Base-by-base conservation (phyloP, 192 early-diverging fungal genomes). In the Coemansia sp. region DNA sequence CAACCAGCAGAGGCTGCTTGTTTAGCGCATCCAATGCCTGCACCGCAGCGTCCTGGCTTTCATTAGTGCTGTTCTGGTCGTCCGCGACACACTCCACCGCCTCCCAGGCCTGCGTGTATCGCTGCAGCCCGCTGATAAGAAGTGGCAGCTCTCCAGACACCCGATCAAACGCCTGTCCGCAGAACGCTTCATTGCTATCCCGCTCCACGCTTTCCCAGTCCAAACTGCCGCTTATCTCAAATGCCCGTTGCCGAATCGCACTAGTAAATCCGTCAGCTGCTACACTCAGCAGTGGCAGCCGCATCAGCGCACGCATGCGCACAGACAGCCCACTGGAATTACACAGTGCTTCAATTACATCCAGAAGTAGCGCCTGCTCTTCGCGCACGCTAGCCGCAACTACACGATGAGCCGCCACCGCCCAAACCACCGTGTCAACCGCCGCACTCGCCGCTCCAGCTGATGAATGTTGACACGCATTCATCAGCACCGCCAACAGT, bases 1-100 rank as follows among this genome's bases (percentile, higher is more conserved):
- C 69, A 1, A 72, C 10, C 11, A 72, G 47, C 40, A 61, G 30
- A 2, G 61, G 50, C 38, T 51, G 60, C 1, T 54, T 33, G n/a
- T 43, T 18, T 8, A 70, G 28, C 18, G 33, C 6, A 14, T 54
- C 51, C 33, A 70, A 40, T 40, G 10, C 35, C 4, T 40, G 27
- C 8, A 18, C 11, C 31, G n/a, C n/a, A n/a, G n/a, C n/a, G n/a
- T n/a, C n/a, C n/a, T n/a, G n/a, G n/a, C n/a, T n/a, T n/a, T n/a
- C n/a, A n/a, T n/a, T n/a, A n/a, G n/a, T n/a, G n/a, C n/a, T n/a
- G n/a, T n/a, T n/a, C n/a, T n/a, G n/a, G n/a, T n/a, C n/a, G n/a
- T n/a, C n/a, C n/a, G 54, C 24, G 25, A 14, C 50, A 10, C 2
- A 12, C 1, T 40, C 11, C 14, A 54, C 19, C 18, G 31, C 32